phyloP scores from a whole-genome alignment of 768 basidiomycete genomes.

The Lentinula lateritia region DNA sequence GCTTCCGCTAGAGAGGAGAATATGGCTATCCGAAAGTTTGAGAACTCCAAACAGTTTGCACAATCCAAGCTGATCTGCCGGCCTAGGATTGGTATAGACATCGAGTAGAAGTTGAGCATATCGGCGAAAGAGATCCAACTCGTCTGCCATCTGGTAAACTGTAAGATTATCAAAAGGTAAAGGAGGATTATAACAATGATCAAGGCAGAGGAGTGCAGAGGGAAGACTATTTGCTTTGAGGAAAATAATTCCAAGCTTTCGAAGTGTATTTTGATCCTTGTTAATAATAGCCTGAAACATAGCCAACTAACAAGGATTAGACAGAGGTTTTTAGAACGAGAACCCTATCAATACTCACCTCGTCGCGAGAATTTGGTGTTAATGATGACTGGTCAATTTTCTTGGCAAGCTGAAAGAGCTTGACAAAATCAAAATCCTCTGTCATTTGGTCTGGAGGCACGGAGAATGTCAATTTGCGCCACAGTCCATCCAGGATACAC shows the following conservation, averaged over 20 bases:
- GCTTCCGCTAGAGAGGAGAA: conserved; percentile 12
- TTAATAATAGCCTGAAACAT: conserved; percentile 23
- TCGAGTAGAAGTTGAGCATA: conserved; percentile 29
- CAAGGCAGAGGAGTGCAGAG: conserved; percentile 37
- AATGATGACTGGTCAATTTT: conserved; percentile 9
- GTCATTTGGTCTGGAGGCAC: conserved; percentile 10
- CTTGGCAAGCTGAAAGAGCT: conserved; percentile 21
- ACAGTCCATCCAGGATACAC: conserved; percentile 38
- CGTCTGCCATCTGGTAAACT: conserved; percentile 19
- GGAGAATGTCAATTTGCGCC: conserved; percentile 40
- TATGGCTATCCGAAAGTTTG: conserved; percentile 18
- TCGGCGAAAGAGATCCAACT: conserved; percentile 26
- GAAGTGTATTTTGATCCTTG: conserved; percentile 20
- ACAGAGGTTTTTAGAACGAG: background rate
- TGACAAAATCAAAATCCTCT: conserved; percentile 7
- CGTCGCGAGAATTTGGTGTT: background rate
- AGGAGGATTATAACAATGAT: conserved; percentile 29
- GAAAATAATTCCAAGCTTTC: conserved; percentile 26
- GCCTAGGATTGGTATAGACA: conserved; percentile 22
- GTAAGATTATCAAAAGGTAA: conserved; percentile 19
- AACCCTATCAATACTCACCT: background rate
- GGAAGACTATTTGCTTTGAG: conserved; percentile 16
- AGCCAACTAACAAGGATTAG: conserved; percentile 9
- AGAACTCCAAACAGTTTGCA: conserved; percentile 30
- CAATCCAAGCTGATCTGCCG: conserved; percentile 14